These are phyloP conservation scores for Xylaria sp. DNA, from an alignment of 2,329 filamentous ascomycete species.

Conservation along the genomic window DNA sequence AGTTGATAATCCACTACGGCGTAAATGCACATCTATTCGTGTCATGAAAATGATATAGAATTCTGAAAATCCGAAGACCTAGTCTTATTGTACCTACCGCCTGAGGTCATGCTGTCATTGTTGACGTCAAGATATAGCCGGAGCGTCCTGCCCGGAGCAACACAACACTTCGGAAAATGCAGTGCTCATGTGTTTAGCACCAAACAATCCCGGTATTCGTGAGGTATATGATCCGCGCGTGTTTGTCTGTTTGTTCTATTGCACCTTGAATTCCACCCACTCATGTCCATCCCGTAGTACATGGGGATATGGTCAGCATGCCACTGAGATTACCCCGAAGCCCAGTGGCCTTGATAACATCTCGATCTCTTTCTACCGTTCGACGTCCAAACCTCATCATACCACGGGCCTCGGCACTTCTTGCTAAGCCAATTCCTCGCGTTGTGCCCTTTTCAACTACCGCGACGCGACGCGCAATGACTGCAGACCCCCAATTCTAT, in stretches of 20 bases:
- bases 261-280: background rate
- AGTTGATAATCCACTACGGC: background rate
- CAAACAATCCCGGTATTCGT: background rate
- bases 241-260: background rate
- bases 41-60: background rate
- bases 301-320: background rate
- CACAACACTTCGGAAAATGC: background rate
- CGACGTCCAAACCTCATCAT: background rate
- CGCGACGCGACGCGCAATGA: background rate
- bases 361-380: background rate
- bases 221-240: background rate
- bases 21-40: background rate
- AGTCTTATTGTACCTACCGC: background rate
- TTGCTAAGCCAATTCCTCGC: background rate
- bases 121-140: background rate
- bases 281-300: background rate
- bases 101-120: background rate
- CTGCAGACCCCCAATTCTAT: background rate
- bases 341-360: background rate
- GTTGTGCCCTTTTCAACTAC: background rate
- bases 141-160: background rate
- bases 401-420: background rate
- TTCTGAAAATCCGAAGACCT: background rate
- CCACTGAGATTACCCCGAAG: background rate
- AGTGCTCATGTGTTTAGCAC: background rate